These are phyloP conservation scores for Blastomyces parvus DNA, from an alignment of 2,329 filamentous ascomycete species.

Conservation along the genomic window DNA sequence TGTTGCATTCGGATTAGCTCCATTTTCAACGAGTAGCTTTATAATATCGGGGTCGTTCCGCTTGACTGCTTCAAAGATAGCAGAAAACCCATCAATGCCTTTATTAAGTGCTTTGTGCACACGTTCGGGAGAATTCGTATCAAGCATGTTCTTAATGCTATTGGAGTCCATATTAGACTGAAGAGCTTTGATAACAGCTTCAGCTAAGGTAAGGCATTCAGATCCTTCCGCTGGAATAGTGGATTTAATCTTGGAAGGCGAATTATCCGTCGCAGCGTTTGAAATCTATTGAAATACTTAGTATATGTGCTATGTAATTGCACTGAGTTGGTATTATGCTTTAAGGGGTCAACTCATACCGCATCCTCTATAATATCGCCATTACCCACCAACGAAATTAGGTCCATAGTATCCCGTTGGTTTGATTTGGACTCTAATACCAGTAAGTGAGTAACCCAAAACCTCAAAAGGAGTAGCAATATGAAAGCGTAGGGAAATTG, in stretches of 20 bases:
- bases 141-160: conserved; percentile 10
- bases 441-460: not conserved
- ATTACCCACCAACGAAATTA: conserved; percentile 2
- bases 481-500: not conserved
- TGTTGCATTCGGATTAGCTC: conserved; percentile 14
- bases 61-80: conserved; percentile 12
- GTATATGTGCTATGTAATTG: not conserved
- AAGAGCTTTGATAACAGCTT: conserved; percentile 11
- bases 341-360: not conserved
- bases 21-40: conserved; percentile 12
- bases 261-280: not conserved
- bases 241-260: not conserved
- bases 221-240: not conserved
- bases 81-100: conserved; percentile 10
- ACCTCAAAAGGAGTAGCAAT: not conserved
- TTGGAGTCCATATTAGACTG: conserved; percentile 4
- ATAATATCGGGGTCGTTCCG: conserved; percentile 10
- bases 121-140: not conserved
- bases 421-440: not conserved
- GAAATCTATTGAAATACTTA: not conserved
- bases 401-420: not conserved
- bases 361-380: not conserved
- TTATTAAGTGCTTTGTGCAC: conserved; percentile 6
- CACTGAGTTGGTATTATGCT: not conserved
- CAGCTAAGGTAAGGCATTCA: conserved; percentile 1